phyloP scores from a whole-genome alignment of 129 eudicot genomes.

The Rutidosis leptorrhynchoides region DNA sequence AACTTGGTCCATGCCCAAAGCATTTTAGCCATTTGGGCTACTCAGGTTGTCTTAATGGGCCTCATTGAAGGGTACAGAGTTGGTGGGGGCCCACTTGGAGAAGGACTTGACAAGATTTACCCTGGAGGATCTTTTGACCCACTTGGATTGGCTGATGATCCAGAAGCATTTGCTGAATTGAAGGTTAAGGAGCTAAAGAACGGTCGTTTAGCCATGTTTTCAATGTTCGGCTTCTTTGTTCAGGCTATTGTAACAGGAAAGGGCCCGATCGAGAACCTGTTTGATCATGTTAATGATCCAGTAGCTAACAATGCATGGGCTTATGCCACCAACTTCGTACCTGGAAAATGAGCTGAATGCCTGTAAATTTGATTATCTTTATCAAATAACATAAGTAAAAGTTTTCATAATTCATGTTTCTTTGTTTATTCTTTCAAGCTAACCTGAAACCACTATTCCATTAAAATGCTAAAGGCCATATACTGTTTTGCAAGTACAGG shows the following conservation, averaged over 20 bases:
- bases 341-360: conserved; percentile 49
- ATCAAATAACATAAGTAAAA: conserved; percentile 22
- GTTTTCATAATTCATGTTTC: conserved; percentile 5
- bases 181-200: conserved; percentile 81
- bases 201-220: conserved; percentile 67
- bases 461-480: background rate
- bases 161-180: conserved; percentile 71
- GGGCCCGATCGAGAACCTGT: conserved; percentile 70
- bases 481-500: background rate
- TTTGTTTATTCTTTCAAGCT: background rate
- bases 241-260: conserved; percentile 77
- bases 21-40: conserved; percentile 67
- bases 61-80: conserved; percentile 63
- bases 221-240: conserved; percentile 75
- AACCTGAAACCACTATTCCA: background rate
- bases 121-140: conserved; percentile 77
- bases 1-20: conserved; percentile 69
- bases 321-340: conserved; percentile 71
- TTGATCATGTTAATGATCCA: conserved; percentile 55
- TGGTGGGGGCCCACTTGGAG: conserved; percentile 75
- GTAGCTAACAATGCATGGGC: conserved; percentile 72
- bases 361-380: conserved; percentile 16
- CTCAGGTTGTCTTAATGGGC: conserved; percentile 65
- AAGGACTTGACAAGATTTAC: conserved; percentile 55
- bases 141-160: conserved; percentile 65